Percentiles rank a stretch among this genome's conserved stretches.
Conservation (phyloP, 179 eudicot species). For the Heliamphora pulchella region DNA sequence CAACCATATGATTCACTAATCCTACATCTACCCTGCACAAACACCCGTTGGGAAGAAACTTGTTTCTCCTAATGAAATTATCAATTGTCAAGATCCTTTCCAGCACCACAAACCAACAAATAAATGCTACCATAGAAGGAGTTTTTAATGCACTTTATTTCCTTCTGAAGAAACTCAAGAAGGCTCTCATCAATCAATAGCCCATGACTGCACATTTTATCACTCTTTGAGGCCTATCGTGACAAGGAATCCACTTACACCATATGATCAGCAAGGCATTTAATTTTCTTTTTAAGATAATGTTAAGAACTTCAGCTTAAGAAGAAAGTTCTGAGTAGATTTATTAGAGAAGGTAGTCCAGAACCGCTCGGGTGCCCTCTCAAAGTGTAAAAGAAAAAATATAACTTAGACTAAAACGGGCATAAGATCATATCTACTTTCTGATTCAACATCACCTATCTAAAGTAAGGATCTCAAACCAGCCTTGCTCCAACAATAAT, state of each 20-base stretch:
- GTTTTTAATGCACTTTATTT: background rate
- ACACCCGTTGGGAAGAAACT: background rate
- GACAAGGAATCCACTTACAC: background rate
- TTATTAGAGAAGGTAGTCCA: background rate
- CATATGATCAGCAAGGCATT: background rate
- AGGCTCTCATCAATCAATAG: background rate
- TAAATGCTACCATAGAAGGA: background rate
- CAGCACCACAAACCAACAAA: background rate
- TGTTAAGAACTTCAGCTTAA: background rate
- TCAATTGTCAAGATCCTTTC: background rate
- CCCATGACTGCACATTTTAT: background rate
- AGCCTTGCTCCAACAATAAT: background rate
- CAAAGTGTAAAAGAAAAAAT: background rate
- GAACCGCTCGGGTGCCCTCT: background rate
- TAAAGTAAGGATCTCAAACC: background rate
- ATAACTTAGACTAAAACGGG: background rate
- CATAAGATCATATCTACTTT: background rate
- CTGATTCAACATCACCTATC: background rate
- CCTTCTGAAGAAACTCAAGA: background rate
- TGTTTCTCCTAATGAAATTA: background rate
- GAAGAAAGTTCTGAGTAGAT: background rate
- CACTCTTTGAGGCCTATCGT: background rate
- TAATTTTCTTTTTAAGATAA: background rate
- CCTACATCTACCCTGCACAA: background rate
- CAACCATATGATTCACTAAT: background rate